A percentile compares a stretch with the other conserved stretches of the same genome.
Conservation (phyloP, 2,329 filamentous ascomycete species). For the Exophiala bonariae region DNA sequence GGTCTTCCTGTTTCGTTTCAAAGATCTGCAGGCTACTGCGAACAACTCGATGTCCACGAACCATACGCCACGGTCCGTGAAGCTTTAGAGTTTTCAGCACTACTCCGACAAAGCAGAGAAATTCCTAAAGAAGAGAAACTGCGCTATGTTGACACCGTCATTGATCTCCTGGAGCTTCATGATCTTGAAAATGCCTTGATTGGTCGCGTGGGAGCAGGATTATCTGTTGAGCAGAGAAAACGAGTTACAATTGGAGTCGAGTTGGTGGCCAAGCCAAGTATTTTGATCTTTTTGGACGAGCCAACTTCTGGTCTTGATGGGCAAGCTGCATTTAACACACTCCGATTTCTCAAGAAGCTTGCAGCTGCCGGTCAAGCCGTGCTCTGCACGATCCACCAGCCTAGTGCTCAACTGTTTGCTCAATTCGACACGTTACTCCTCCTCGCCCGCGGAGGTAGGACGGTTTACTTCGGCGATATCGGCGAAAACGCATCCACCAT, state of each 20-base stretch:
- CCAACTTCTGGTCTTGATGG: conserved; percentile 69
- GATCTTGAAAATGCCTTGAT: conserved; percentile 66
- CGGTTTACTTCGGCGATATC: conserved; percentile 69
- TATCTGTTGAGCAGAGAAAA: conserved; percentile 66
- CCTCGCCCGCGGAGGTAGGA: conserved; percentile 66
- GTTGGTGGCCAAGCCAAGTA: conserved; percentile 65
- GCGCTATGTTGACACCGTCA: conserved; percentile 64
- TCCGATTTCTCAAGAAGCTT: conserved; percentile 66
- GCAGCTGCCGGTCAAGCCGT: conserved; percentile 66
- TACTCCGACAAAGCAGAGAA: conserved; percentile 57
- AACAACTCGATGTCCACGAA: conserved; percentile 70
- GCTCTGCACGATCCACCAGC: conserved; percentile 70
- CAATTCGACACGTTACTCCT: conserved; percentile 71
- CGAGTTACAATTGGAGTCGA: conserved; percentile 72
- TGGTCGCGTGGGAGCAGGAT: conserved; percentile 41
- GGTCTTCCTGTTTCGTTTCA: conserved; percentile 62
- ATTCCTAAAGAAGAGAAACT: conserved; percentile 60
- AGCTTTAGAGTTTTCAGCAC: conserved; percentile 65
- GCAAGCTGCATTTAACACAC: conserved; percentile 66
- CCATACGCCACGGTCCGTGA: conserved; percentile 65
- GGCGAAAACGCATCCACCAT: conserved; percentile 65
- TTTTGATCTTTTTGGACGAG: conserved; percentile 70
- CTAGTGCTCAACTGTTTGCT: conserved; percentile 64
- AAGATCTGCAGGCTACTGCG: conserved; percentile 66
- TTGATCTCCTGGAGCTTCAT: conserved; percentile 62